A percentile compares a stretch with the other conserved stretches of the same genome.
Evolutionary conservation across 345 rosid genomes (phyloP).

Genomic region (Microthlaspi erraticum): DNA sequence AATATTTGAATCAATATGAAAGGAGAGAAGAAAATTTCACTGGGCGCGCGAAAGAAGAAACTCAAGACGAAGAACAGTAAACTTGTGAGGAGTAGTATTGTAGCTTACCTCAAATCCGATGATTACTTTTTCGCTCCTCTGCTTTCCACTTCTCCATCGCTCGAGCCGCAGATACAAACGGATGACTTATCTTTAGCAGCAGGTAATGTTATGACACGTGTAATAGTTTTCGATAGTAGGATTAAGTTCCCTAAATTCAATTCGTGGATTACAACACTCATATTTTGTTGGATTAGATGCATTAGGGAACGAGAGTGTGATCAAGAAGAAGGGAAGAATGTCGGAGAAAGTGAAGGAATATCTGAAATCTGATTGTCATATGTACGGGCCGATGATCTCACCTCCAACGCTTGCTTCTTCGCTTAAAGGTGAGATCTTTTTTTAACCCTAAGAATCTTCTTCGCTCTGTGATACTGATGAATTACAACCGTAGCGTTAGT

Average conservation of each 20-base stretch:
- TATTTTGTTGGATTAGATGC: neutral
- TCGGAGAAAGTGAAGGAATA: slow-evolving; percentile 49
- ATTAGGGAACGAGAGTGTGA: slow-evolving; percentile 26
- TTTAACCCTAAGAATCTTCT: slow-evolving; percentile 1
- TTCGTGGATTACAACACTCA: neutral
- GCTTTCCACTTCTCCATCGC: slow-evolving; percentile 21
- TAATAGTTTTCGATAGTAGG: neutral
- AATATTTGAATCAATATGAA: slow-evolving; percentile 1
- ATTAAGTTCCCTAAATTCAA: neutral
- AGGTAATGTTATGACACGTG: slow-evolving; percentile 21
- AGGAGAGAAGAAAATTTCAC: slow-evolving; percentile 6
- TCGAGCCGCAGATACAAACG: neutral
- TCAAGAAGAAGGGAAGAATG: slow-evolving; percentile 41
- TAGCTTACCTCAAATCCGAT: slow-evolving; percentile 53
- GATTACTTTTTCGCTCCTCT: slow-evolving; percentile 59
- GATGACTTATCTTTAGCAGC: neutral
- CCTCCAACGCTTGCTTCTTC: slow-evolving; percentile 30
- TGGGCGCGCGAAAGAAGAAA: slow-evolving; percentile 33
- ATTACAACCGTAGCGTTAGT: neutral
- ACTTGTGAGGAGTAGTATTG: slow-evolving; percentile 33
- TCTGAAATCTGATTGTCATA: slow-evolving; percentile 53
- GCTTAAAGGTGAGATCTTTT: slow-evolving; percentile 34
- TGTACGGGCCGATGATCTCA: slow-evolving; percentile 49
- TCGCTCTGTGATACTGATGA: neutral
- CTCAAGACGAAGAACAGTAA: slow-evolving; percentile 44